Percentiles rank a stretch among this genome's conserved stretches.
These are phyloP conservation scores for Neurospora sp. DNA, from an alignment of 2,329 filamentous ascomycete genomes.

Conservation along the genomic window DNA sequence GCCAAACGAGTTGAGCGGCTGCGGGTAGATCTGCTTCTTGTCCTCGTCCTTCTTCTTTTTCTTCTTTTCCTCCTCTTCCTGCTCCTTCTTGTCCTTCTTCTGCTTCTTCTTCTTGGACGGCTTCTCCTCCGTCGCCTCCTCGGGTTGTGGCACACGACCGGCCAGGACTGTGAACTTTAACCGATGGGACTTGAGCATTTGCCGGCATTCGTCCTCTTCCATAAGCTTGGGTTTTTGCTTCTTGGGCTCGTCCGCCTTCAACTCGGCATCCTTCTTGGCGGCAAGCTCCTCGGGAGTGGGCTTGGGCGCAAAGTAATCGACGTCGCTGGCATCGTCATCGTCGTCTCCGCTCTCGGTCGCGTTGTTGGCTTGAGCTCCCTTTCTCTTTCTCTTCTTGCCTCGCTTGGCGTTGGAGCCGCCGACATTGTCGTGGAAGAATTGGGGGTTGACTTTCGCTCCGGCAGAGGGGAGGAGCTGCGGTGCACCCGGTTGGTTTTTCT, in stretches of 20 bases:
- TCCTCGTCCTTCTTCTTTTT: slow-evolving; percentile 38
- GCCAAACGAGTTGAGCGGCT: slow-evolving; percentile 68
- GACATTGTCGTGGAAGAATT: slow-evolving; percentile 55
- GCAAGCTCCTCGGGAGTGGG: slow-evolving; percentile 19
- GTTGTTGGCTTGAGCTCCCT: slow-evolving; percentile 20
- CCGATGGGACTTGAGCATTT: slow-evolving; percentile 68
- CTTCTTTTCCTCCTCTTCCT: slow-evolving; percentile 32
- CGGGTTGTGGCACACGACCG: slow-evolving; percentile 19
- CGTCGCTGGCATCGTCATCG: slow-evolving; percentile 31
- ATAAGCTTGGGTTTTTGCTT: slow-evolving; percentile 32
- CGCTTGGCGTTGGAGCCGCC: slow-evolving; percentile 22
- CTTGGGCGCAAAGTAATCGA: slow-evolving; percentile 52
- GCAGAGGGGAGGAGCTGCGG: slow-evolving; percentile 53
- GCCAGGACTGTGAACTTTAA: slow-evolving; percentile 76
- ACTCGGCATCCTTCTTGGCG: slow-evolving; percentile 15
- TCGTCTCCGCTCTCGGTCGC: slow-evolving; percentile 27
- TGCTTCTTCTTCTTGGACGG: slow-evolving; percentile 34
- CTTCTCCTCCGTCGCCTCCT: slow-evolving; percentile 41
- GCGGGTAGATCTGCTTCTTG: slow-evolving; percentile 61
- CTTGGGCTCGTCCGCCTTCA: slow-evolving; percentile 19
- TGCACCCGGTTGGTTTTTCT: slow-evolving; percentile 28
- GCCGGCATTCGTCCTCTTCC: slow-evolving; percentile 62
- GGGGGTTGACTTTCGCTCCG: slow-evolving; percentile 54
- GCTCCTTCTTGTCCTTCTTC: slow-evolving; percentile 36
- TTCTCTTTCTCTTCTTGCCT: slow-evolving; percentile 48